Conservation (phyloP, 768 basidiomycete species). For the Melanogaster broomeanus region DNA sequence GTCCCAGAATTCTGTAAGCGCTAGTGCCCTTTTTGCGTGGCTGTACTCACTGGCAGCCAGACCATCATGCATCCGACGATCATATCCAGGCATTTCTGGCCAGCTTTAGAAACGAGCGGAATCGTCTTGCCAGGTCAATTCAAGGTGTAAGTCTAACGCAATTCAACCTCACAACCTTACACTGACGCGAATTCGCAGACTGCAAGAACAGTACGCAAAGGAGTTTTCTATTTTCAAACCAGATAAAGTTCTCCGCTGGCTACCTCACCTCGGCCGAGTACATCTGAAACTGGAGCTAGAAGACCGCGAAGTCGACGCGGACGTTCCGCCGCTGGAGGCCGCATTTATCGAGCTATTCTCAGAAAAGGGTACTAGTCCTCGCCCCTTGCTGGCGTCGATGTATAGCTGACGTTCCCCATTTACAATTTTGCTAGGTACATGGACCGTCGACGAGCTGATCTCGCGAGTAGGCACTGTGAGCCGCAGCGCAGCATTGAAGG, state of each 20-base stretch:
- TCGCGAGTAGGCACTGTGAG: conserved; percentile 65
- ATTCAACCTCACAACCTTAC: not conserved
- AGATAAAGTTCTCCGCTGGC: conserved; percentile 87
- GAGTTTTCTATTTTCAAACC: conserved; percentile 86
- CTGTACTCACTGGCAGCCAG: conserved; percentile 36
- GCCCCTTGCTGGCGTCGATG: not conserved
- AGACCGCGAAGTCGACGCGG: conserved; percentile 73
- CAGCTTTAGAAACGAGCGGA: conserved; percentile 69
- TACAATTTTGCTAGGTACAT: conserved; percentile 48
- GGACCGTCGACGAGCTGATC: conserved; percentile 72
- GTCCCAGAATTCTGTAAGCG: conserved; percentile 61
- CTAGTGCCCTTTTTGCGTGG: not conserved
- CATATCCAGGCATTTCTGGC: conserved; percentile 96
- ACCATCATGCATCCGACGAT: conserved; percentile 83
- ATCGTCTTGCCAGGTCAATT: conserved; percentile 87
- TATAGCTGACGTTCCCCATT: not conserved
- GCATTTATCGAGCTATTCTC: conserved; percentile 88
- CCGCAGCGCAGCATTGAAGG: conserved; percentile 64
- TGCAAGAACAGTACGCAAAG: conserved; percentile 74
- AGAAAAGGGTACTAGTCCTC: conserved; percentile 50
- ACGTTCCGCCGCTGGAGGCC: conserved; percentile 88
- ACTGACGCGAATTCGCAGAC: conserved; percentile 38
- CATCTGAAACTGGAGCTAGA: conserved; percentile 78
- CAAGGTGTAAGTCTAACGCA: conserved; percentile 52
- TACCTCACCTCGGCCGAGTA: conserved; percentile 87